Evolutionary conservation across 176 grass and related monocot species (phyloP).

Genomic region (Dendrocalamus sinicus): DNA sequence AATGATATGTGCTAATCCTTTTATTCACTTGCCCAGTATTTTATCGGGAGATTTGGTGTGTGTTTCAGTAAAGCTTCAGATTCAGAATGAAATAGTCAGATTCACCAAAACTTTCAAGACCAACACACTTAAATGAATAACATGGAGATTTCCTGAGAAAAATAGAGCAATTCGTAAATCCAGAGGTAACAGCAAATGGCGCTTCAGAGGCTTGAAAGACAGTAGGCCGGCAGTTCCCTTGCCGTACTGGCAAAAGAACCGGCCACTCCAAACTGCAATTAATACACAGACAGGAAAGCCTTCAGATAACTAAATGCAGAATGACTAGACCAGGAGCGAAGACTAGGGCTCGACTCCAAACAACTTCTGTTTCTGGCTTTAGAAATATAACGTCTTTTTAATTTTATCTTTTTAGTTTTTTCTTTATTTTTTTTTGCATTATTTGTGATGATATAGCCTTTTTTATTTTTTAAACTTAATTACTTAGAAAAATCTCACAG

Average conservation of each 20-base stretch:
- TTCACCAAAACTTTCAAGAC: neutral
- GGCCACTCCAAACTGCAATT: neutral
- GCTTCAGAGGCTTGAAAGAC: neutral
- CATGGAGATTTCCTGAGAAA: neutral
- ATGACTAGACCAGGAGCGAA: neutral
- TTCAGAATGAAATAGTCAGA: neutral
- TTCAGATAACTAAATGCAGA: neutral
- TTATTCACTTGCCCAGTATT: neutral
- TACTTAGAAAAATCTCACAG: too few relatives aligned
- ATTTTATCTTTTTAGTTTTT: too few relatives aligned
- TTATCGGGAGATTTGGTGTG: neutral
- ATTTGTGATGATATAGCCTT: too few relatives aligned
- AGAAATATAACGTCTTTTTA: rapidly evolving
- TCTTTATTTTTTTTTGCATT: too few relatives aligned
- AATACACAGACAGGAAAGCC: neutral
- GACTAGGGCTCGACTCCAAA: neutral
- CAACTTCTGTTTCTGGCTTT: rapidly evolving
- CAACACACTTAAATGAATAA: too few relatives aligned
- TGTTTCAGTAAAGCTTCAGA: neutral
- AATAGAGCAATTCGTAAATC: neutral
- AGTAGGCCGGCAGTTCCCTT: neutral
- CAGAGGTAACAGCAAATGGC: neutral
- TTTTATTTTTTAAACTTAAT: too few relatives aligned
- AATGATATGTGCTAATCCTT: neutral
- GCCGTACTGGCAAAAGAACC: too few relatives aligned